Percentiles rank a stretch among this genome's conserved stretches.
Conservation (phyloP, 352 stramenopile species). For the Blastocystis sp. region DNA sequence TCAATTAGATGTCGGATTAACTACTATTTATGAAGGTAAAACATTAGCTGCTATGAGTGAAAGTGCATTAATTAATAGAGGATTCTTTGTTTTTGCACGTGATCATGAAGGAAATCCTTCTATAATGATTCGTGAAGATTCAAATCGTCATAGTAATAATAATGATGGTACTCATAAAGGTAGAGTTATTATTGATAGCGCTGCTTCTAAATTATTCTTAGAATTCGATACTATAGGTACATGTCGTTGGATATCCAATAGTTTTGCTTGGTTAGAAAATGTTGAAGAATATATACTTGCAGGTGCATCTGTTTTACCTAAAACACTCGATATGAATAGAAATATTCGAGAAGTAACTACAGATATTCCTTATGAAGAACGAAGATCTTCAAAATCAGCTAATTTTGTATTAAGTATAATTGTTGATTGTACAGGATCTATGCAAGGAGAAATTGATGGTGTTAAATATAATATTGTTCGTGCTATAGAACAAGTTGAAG, state of each 20-base stretch:
- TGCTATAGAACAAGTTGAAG: too few relatives aligned
- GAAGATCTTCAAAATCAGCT: too few relatives aligned
- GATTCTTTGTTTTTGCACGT: constrained; percentile 15
- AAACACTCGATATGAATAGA: too few relatives aligned
- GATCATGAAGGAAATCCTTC: constrained; percentile 7
- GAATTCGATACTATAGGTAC: constrained; percentile 13
- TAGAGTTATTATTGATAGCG: constrained; percentile 30
- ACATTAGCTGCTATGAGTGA: constrained; percentile 14
- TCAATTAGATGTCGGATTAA: constrained; percentile 12
- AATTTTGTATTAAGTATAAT: too few relatives aligned
- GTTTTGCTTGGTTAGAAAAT: constrained; percentile 8
- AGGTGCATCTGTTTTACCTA: too few relatives aligned
- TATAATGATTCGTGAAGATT: constrained; percentile 4
- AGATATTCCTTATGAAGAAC: too few relatives aligned
- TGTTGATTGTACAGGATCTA: too few relatives aligned
- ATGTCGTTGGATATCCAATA: constrained; percentile 8
- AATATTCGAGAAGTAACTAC: too few relatives aligned
- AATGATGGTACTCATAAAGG: too few relatives aligned
- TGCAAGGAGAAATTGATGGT: too few relatives aligned
- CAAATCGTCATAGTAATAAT: too few relatives aligned
- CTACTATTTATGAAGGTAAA: constrained; percentile 6
- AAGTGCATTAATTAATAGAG: neutral
- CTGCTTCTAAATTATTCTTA: constrained; percentile 13
- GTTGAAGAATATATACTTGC: neutral
- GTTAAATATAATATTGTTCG: too few relatives aligned